Evolutionary conservation across 2,329 filamentous ascomycete species (phyloP).

Genomic region (Immersiporthe knoxdaviesiana): DNA sequence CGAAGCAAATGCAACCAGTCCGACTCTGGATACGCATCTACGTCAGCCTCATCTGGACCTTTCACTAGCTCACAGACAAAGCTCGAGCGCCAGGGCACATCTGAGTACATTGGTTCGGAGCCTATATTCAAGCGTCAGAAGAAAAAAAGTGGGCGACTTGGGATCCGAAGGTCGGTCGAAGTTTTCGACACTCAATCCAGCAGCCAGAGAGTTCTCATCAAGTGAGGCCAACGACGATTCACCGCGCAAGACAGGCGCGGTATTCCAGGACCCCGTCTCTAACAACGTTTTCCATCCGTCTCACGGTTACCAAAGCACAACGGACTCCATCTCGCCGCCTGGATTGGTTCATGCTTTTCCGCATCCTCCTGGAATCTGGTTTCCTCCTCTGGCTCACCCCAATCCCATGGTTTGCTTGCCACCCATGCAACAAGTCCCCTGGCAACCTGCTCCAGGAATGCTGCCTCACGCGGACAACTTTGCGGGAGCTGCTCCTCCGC

Average conservation of each 20-base stretch:
- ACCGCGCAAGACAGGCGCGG: not conserved
- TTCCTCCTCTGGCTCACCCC: slow-evolving; percentile 1
- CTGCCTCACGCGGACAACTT: not conserved
- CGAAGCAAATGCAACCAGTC: not conserved
- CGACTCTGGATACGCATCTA: slow-evolving; percentile 26
- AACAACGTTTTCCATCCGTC: not conserved
- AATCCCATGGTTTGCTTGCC: not conserved
- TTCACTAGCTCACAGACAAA: slow-evolving; percentile 16
- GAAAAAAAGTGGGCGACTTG: not conserved
- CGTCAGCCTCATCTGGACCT: slow-evolving; percentile 9
- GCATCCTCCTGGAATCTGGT: slow-evolving; percentile 5
- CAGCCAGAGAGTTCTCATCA: slow-evolving; percentile 25
- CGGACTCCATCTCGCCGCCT: not conserved
- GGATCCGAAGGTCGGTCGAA: slow-evolving; percentile 14
- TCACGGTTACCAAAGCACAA: not conserved
- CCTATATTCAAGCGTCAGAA: not conserved
- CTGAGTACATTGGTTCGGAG: slow-evolving; percentile 3
- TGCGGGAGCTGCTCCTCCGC: not conserved
- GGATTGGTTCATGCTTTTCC: not conserved
- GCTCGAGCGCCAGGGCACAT: not conserved
- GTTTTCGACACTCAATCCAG: slow-evolving; percentile 23
- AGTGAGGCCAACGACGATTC: not conserved
- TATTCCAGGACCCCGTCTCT: not conserved
- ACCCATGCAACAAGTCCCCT: not conserved
- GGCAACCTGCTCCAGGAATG: not conserved